These are phyloP conservation scores for Mucor racemosus DNA, from an alignment of 371 early-diverging fungal genomes.

Conservation along the genomic window DNA sequence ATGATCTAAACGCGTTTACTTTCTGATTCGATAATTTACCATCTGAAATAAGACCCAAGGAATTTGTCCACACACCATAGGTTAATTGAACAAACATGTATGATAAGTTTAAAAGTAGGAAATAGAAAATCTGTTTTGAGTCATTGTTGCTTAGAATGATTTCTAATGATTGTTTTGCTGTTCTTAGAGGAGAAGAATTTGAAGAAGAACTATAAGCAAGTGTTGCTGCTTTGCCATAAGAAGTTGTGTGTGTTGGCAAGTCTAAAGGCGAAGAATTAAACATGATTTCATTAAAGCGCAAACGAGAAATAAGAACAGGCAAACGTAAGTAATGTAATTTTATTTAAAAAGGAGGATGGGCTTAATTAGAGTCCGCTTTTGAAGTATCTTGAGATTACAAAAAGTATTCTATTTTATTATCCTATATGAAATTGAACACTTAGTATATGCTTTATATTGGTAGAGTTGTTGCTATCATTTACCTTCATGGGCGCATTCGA, in stretches of 20 bases:
- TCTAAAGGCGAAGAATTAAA: slow-evolving; percentile 47
- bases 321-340: not conserved
- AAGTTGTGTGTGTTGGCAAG: slow-evolving; percentile 46
- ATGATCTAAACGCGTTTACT: slow-evolving; percentile 10
- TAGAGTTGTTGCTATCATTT: not conserved
- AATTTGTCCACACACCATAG: slow-evolving; percentile 92
- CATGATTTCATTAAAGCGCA: slow-evolving; percentile 24
- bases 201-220: slow-evolving; percentile 34
- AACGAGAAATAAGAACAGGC: not conserved
- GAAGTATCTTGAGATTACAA: not conserved
- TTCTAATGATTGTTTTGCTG: slow-evolving; percentile 51
- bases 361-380: not conserved
- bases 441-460: not conserved
- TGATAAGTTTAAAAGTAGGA: slow-evolving; percentile 88
- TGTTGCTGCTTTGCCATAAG: slow-evolving; percentile 43
- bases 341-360: not conserved
- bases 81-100: slow-evolving; percentile 93
- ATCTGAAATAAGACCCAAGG: slow-evolving; percentile 92
- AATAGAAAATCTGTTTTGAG: slow-evolving; percentile 91
- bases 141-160: slow-evolving; percentile 70
- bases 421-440: not conserved
- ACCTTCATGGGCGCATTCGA: slow-evolving; percentile 2
- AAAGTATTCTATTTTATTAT: slow-evolving; percentile 23
- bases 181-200: slow-evolving; percentile 30
- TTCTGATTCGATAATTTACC: slow-evolving; percentile 43